Conservation (phyloP, 202 grass and related monocot genomes). For the Zoysia matrella region DNA sequence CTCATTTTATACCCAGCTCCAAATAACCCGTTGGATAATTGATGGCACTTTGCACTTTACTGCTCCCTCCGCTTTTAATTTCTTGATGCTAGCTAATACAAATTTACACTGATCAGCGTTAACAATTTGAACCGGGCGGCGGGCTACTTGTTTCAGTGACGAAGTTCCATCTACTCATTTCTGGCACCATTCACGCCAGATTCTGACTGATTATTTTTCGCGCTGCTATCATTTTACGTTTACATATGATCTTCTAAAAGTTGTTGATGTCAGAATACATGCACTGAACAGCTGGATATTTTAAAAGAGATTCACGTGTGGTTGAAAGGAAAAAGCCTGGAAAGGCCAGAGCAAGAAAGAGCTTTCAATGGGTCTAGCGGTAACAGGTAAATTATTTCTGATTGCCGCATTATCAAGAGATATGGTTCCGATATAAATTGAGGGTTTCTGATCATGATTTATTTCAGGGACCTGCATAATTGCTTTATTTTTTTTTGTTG, state of each 20-base stretch:
- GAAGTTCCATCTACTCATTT: background rate
- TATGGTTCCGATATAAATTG: background rate
- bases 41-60: background rate
- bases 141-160: too few species aligned
- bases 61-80: too few species aligned
- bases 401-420: background rate
- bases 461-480: conserved; percentile 8
- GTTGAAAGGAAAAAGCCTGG: conserved; percentile 97
- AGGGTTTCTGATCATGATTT: background rate
- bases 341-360: conserved; percentile 97
- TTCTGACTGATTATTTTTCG: background rate
- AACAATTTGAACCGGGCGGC: too few species aligned
- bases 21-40: conserved; percentile 6
- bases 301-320: conserved; percentile 87
- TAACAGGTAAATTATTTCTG: conserved; percentile 60
- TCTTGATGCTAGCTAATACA: too few species aligned
- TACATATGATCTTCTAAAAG: background rate
- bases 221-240: background rate
- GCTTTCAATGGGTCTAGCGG: conserved; percentile 98
- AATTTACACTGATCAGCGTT: too few species aligned
- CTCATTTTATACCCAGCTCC: background rate
- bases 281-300: conserved; percentile 70
- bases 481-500: conserved; percentile 1
- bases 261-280: conserved; percentile 17
- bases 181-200: background rate